These are phyloP conservation scores for Fusarium brachygibbosum DNA, from an alignment of 2,329 filamentous ascomycete genomes.

Conservation along the genomic window DNA sequence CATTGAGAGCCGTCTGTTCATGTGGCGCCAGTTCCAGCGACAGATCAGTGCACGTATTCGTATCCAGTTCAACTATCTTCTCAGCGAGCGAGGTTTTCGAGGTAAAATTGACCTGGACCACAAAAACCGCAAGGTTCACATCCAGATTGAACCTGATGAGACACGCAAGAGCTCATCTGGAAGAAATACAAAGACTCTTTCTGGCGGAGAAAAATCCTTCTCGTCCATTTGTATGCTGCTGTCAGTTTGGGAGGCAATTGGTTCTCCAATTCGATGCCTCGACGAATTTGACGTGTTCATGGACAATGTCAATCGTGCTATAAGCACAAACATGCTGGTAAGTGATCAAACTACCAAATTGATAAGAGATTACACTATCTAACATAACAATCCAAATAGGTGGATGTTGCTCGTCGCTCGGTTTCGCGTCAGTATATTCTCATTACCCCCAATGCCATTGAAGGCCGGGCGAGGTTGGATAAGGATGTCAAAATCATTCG, in stretches of 20 bases:
- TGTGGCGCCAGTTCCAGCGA: slow-evolving; percentile 86
- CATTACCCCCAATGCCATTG: slow-evolving; percentile 92
- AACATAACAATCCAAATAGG: slow-evolving; percentile 61
- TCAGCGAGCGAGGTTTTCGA: slow-evolving; percentile 90
- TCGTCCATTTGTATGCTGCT: slow-evolving; percentile 95
- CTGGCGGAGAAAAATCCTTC: slow-evolving; percentile 97
- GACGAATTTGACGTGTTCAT: slow-evolving; percentile 99
- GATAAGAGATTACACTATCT: not conserved
- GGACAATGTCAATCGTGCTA: slow-evolving; percentile 95
- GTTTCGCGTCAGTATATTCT: slow-evolving; percentile 96
- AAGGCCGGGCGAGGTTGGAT: slow-evolving; percentile 68
- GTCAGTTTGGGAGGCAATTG: slow-evolving; percentile 98
- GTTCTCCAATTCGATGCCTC: slow-evolving; percentile 91
- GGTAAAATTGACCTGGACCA: slow-evolving; percentile 87
- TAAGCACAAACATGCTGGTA: slow-evolving; percentile 94
- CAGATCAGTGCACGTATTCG: slow-evolving; percentile 89
- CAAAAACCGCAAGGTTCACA: slow-evolving; percentile 76
- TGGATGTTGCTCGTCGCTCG: slow-evolving; percentile 84
- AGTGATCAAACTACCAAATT: slow-evolving; percentile 53
- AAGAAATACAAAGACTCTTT: slow-evolving; percentile 90
- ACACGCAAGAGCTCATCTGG: slow-evolving; percentile 78
- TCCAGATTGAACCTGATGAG: slow-evolving; percentile 79
- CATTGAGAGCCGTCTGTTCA: slow-evolving; percentile 75
- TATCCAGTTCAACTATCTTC: slow-evolving; percentile 87
- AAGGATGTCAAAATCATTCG: slow-evolving; percentile 84